phyloP scores from a whole-genome alignment of 768 basidiomycete genomes.

The Podaxis sp. region DNA sequence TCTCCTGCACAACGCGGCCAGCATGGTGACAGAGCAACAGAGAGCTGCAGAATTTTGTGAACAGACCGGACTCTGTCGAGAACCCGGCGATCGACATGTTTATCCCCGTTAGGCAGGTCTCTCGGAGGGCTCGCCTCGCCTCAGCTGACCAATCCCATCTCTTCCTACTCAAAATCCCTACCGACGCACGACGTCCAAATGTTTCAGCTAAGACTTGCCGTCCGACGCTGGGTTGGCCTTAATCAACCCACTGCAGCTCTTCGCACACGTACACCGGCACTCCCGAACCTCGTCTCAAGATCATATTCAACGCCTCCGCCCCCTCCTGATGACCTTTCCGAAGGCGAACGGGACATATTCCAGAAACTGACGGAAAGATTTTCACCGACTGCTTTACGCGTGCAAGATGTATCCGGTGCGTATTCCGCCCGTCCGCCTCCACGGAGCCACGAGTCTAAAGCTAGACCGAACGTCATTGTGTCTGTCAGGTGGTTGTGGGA shows the following conservation, averaged over 20 bases:
- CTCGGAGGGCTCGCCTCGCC: not conserved
- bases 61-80: not conserved
- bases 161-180: not conserved
- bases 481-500: constrained; percentile 88
- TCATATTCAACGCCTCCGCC: constrained; percentile 22
- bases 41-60: not conserved
- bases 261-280: constrained; percentile 20
- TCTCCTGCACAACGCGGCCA: constrained; percentile 8
- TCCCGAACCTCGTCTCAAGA: not conserved
- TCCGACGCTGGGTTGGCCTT: not conserved
- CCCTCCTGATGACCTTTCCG: constrained; percentile 29
- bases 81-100: not conserved
- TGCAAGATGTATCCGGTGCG: constrained; percentile 94
- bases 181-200: not conserved
- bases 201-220: constrained; percentile 7
- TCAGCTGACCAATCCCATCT: constrained; percentile 5
- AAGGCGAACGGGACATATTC: constrained; percentile 72
- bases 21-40: not conserved
- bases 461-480: not conserved
- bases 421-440: not conserved
- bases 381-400: constrained; percentile 75
- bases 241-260: constrained; percentile 18
- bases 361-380: constrained; percentile 75
- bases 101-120: constrained; percentile 5
- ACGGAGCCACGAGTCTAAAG: not conserved